Evolutionary conservation across 345 rosid genomes (phyloP).

Genomic region (Arabidopsis arenosa): DNA sequence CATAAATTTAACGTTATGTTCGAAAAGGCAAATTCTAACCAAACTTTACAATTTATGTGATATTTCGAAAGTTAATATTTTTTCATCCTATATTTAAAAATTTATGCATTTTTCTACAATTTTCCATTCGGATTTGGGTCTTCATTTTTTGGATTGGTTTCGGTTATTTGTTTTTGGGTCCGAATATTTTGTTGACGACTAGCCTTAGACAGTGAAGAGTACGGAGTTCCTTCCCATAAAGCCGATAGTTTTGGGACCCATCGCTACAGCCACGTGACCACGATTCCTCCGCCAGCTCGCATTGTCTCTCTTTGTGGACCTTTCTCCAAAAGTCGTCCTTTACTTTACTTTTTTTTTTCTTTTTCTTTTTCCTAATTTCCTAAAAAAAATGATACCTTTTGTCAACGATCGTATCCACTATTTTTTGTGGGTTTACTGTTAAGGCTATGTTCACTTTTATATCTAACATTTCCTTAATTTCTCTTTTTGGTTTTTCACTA

Average conservation of each 20-base stretch:
- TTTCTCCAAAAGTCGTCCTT: conserved; percentile 29
- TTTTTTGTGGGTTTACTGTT: neutral
- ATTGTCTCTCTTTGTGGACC: conserved; percentile 42
- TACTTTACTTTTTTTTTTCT: neutral
- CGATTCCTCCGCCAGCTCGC: conserved; percentile 43
- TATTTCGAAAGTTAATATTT: no score
- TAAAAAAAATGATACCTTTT: neutral
- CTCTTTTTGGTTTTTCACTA: conserved; percentile 1
- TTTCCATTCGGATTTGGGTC: no score
- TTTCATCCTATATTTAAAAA: no score
- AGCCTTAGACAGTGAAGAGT: neutral
- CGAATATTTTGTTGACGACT: no score
- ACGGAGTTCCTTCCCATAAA: conserved; percentile 16
- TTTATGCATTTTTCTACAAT: no score
- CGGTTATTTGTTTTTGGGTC: no score
- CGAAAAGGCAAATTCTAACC: no score
- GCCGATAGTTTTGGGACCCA: conserved; percentile 28
- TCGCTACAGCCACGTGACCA: conserved; percentile 42
- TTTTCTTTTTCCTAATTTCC: neutral
- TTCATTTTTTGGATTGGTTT: no score
- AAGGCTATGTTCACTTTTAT: conserved; percentile 1
- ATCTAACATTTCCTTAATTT: neutral
- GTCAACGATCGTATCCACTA: conserved; percentile 21
- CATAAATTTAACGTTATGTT: no score
- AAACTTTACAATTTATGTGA: no score